These are phyloP conservation scores for Didymella keratinophila DNA, from an alignment of 2,329 filamentous ascomycete species.

Conservation along the genomic window DNA sequence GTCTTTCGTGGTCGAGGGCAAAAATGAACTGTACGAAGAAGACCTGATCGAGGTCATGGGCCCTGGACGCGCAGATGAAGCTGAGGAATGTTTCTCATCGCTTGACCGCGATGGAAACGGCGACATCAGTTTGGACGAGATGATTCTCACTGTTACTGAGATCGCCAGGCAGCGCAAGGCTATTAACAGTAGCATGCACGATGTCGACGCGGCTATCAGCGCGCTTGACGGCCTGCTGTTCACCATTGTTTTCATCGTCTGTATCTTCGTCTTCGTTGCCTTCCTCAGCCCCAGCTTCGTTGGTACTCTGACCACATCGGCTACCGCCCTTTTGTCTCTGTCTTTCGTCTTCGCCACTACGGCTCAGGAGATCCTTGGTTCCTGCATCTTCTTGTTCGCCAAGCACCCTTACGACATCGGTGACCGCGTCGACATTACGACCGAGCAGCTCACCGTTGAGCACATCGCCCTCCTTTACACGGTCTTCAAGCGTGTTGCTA, in stretches of 20 bases:
- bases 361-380: conserved; percentile 93
- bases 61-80: conserved; percentile 73
- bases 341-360: conserved; percentile 96
- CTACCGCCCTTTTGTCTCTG: conserved; percentile 90
- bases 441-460: conserved; percentile 79
- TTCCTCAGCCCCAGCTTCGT: conserved; percentile 89
- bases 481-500: conserved; percentile 84
- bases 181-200: conserved; percentile 92
- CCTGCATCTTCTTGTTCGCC: conserved; percentile 97
- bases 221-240: conserved; percentile 88
- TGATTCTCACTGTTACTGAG: conserved; percentile 86
- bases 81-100: conserved; percentile 81
- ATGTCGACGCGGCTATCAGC: conserved; percentile 92
- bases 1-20: conserved; percentile 93
- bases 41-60: conserved; percentile 91
- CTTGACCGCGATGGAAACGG: conserved; percentile 91
- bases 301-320: conserved; percentile 85
- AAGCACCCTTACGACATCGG: conserved; percentile 98
- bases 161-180: conserved; percentile 87
- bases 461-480: conserved; percentile 94
- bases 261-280: conserved; percentile 85
- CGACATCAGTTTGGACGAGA: conserved; percentile 94
- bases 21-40: conserved; percentile 77
- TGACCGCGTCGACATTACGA: conserved; percentile 84
- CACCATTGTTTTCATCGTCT: conserved; percentile 79